Conservation (phyloP, 2,329 filamentous ascomycete species). For the Aspergillus brunneoviolaceus region DNA sequence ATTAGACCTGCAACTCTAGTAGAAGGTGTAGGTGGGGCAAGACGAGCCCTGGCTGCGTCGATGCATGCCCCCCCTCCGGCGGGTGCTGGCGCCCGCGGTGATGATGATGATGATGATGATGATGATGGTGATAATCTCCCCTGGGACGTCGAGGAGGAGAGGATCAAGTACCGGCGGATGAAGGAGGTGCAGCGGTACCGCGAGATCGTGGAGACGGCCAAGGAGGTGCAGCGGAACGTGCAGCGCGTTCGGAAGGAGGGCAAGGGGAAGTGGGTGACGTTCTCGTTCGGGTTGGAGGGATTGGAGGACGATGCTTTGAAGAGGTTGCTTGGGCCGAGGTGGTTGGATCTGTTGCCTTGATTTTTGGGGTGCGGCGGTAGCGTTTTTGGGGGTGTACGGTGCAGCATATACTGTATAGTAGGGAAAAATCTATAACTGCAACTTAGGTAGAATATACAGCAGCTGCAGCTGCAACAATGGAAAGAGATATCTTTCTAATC, state of each 20-base stretch:
- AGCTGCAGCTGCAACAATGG: no score
- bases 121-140: constrained; percentile 3
- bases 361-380: background rate
- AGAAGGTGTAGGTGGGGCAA: background rate
- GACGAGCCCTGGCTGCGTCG: constrained; percentile 20
- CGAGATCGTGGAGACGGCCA: constrained; percentile 27
- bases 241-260: constrained; percentile 30
- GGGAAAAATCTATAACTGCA: no score
- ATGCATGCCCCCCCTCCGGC: constrained; percentile 19
- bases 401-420: no score
- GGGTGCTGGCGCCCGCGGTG: background rate
- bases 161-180: constrained; percentile 29
- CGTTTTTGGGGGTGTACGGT: no score
- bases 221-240: constrained; percentile 33
- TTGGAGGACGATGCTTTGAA: constrained; percentile 19
- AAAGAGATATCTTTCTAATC: no score
- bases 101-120: background rate
- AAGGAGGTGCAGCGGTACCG: constrained; percentile 35
- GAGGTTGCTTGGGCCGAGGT: constrained; percentile 20
- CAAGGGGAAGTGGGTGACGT: constrained; percentile 43
- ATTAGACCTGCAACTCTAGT: no score
- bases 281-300: constrained; percentile 32
- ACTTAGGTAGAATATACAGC: no score
- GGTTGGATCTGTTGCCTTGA: constrained; percentile 9
- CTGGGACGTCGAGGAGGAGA: constrained; percentile 37